A percentile compares a stretch with the other conserved stretches of the same genome.
Conservation (phyloP, 805 yeast species). For the Tetrapisispora fleetii region DNA sequence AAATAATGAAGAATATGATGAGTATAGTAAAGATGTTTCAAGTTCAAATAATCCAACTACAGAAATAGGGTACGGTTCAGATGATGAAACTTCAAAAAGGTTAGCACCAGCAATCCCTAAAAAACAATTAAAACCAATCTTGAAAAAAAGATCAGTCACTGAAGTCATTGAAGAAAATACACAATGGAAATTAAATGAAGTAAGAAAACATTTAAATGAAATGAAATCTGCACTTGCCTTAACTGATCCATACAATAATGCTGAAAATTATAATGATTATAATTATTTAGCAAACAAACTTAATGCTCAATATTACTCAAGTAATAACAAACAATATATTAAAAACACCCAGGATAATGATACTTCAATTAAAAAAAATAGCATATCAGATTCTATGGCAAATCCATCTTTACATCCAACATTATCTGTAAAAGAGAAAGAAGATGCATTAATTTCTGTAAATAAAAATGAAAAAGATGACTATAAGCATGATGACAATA, state of each 20-base stretch:
- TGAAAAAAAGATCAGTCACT: slow-evolving; percentile 77
- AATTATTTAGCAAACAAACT: slow-evolving; percentile 29
- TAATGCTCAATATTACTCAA: slow-evolving; percentile 27
- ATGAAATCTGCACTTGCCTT: slow-evolving; percentile 16
- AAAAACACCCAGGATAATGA: neutral
- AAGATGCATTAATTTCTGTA: slow-evolving; percentile 1
- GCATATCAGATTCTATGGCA: neutral
- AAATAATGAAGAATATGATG: neutral
- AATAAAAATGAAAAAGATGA: neutral
- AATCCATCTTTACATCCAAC: neutral
- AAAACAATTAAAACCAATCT: slow-evolving; percentile 58
- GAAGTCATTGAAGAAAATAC: slow-evolving; percentile 47
- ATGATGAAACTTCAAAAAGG: slow-evolving; percentile 29
- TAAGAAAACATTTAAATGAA: slow-evolving; percentile 51
- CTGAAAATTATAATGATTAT: slow-evolving; percentile 25
- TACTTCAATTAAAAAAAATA: neutral
- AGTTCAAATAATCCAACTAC: neutral
- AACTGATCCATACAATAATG: slow-evolving; percentile 18
- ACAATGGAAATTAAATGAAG: slow-evolving; percentile 33
- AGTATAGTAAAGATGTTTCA: neutral
- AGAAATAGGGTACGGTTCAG: slow-evolving; percentile 32
- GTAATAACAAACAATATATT: neutral
- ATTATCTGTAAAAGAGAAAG: neutral
- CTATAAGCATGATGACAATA: neutral
- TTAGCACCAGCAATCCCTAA: slow-evolving; percentile 11